Evolutionary conservation across 2,329 filamentous ascomycete species (phyloP).

Genomic region (Nothomitra cinnamomea): DNA sequence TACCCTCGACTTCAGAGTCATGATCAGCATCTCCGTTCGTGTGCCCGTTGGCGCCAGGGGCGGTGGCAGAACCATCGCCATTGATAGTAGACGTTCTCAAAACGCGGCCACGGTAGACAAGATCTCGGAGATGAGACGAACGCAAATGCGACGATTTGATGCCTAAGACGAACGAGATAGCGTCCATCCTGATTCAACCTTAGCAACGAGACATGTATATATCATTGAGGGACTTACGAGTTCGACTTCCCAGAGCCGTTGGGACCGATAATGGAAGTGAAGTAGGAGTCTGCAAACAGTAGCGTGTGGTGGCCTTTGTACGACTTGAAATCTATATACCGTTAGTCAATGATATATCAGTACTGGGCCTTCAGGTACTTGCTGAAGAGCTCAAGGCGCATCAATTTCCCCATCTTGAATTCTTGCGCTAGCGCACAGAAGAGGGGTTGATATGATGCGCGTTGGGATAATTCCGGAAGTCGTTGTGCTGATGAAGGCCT

Average conservation of each 20-base stretch:
- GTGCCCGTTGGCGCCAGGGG: constrained; percentile 38
- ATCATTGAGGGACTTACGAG: constrained; percentile 41
- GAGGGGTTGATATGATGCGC: not conserved
- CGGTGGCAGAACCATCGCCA: constrained; percentile 62
- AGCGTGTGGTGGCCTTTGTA: constrained; percentile 94
- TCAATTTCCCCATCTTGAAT: constrained; percentile 72
- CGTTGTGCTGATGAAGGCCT: not conserved
- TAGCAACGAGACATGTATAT: constrained; percentile 11
- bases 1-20: constrained; percentile 35
- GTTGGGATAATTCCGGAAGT: not conserved
- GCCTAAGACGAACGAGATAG: constrained; percentile 94
- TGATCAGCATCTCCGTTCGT: constrained; percentile 43
- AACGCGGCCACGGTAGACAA: constrained; percentile 90
- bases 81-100: constrained; percentile 86
- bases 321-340: constrained; percentile 76
- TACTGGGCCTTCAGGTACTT: constrained; percentile 19
- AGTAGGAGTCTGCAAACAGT: constrained; percentile 93
- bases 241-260: constrained; percentile 99
- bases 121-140: constrained; percentile 80
- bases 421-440: not conserved
- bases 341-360: constrained; percentile 17
- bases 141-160: constrained; percentile 98
- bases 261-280: constrained; percentile 96
- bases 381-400: constrained; percentile 90
- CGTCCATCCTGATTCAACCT: constrained; percentile 61